Base-by-base conservation (phyloP, 768 basidiomycete genomes). In the Plicaturopsis crispa region DNA sequence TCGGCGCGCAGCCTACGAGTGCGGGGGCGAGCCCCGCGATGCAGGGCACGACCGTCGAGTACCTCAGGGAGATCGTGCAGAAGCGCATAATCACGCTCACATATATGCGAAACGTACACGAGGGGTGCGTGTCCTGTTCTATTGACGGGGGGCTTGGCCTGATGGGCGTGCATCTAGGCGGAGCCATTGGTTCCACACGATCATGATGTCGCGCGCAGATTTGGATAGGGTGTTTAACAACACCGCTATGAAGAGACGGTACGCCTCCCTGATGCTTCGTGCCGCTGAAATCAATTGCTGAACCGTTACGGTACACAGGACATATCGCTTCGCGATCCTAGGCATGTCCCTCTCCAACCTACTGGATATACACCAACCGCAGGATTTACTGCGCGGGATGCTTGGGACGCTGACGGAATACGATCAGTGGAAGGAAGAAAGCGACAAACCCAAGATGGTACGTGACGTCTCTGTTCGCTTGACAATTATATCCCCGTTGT, bases 161-260 rank as follows among this genome's bases (percentile, higher is more conserved):
- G n/a, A n/a, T n/a, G n/a, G n/a, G n/a, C 14, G 26, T 28, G 3
- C 6, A 22, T 20, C 19, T 52, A 90, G 88, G 38, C 79, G 78
- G 39, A 80, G 78, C 45, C 81, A 88, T 53, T 90, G 88, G 88
- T 87, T 87, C 51, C 84, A 89, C 55, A 92, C 90, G 10, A 79
- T 92, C 48, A 70, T 85, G 52, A 74, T 92, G 50, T 78, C 82
- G 39, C 75, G 74, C 34, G 50, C 64, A 13, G 90, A 90, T 38
- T 73, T 92, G 3, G 81, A 86, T 41, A 74, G 68, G 35, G 75
- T 74, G 39, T 92, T 91, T 56, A 78, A 67, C 48, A 87, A 84
- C 52, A 56, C 58, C 5, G 75, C 73, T 14, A 89, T 89, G 79
- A 82, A 75, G 67, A 85, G 78, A 60, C 72, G 86, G 87, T 87